phyloP scores from a whole-genome alignment of 441 rosid genomes.

The Manihot esculenta region DNA sequence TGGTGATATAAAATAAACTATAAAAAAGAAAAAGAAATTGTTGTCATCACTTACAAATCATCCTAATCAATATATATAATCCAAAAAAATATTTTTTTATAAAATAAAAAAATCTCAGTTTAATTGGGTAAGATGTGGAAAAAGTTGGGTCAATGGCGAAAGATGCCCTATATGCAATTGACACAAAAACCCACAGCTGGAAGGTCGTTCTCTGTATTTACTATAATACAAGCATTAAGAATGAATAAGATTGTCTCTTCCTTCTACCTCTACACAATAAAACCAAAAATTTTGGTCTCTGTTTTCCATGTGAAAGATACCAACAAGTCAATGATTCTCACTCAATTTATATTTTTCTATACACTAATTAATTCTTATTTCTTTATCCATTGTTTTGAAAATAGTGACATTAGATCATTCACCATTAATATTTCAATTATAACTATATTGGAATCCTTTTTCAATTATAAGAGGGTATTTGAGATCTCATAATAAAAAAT shows the following conservation, averaged over 20 bases:
- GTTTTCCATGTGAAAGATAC: conserved; percentile 40
- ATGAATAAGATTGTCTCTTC: conserved; percentile 28
- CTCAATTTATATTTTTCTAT: background rate
- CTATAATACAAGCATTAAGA: conserved; percentile 25
- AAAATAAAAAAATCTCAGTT: conserved; percentile 39
- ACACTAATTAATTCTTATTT: background rate
- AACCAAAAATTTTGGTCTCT: conserved; percentile 18
- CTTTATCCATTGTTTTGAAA: conserved; percentile 22
- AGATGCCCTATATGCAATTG: conserved; percentile 35
- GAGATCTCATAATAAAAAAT: background rate
- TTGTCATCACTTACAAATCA: conserved; percentile 18
- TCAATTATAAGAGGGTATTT: background rate
- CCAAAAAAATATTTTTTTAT: background rate
- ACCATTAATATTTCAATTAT: background rate
- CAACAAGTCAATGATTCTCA: conserved; percentile 39
- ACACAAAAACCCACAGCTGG: conserved; percentile 53
- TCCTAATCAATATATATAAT: background rate
- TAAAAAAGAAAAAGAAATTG: background rate
- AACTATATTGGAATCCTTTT: background rate
- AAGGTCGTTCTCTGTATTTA: conserved; percentile 44
- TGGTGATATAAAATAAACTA: conserved; percentile 1
- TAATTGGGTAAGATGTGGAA: conserved; percentile 46
- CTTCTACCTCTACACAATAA: conserved; percentile 14
- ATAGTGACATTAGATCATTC: background rate
- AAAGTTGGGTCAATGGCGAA: conserved; percentile 44